Evolutionary conservation across 805 yeast species (phyloP).

Genomic region (Wickerhamiella allomyrinae): DNA sequence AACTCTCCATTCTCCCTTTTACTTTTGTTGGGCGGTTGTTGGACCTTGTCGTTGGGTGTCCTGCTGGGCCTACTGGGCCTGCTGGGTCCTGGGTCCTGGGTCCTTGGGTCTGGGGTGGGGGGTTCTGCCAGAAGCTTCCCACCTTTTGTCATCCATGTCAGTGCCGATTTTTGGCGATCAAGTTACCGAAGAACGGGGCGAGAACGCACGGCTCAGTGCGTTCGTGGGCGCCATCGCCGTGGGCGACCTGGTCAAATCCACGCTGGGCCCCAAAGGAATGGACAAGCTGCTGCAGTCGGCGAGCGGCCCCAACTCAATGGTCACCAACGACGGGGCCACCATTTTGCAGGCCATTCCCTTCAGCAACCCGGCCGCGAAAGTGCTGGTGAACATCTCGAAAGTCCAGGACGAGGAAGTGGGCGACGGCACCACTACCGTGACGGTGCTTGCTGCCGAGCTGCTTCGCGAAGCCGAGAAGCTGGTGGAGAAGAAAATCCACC

Average conservation of each 20-base stretch:
- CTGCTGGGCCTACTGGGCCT: too few relatives aligned
- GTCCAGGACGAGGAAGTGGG: conserved; percentile 98
- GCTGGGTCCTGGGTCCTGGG: too few relatives aligned
- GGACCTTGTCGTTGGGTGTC: too few relatives aligned
- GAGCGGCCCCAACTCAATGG: conserved; percentile 49
- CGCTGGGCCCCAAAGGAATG: conserved; percentile 98
- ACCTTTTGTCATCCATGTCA: too few relatives aligned
- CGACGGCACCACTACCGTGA: conserved; percentile 95
- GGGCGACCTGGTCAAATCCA: conserved; percentile 87
- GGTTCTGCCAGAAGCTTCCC: too few relatives aligned
- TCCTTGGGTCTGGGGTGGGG: too few relatives aligned
- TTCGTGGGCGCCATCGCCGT: conserved; percentile 99
- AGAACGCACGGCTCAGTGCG: conserved; percentile 91
- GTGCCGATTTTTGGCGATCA: conserved; percentile 95
- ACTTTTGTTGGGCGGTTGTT: too few relatives aligned
- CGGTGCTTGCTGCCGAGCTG: conserved; percentile 86
- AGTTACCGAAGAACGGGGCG: conserved; percentile 94
- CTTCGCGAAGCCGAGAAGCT: conserved; percentile 89
- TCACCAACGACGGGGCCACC: conserved; percentile 98
- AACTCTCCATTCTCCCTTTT: too few relatives aligned
- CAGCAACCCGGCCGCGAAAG: conserved; percentile 96
- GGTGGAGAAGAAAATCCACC: conserved; percentile 87
- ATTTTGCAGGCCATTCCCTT: conserved; percentile 85
- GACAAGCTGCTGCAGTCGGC: conserved; percentile 87
- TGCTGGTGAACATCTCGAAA: conserved; percentile 83